Conservation (phyloP, 352 stramenopile genomes). For the Lagenidium giganteum region DNA sequence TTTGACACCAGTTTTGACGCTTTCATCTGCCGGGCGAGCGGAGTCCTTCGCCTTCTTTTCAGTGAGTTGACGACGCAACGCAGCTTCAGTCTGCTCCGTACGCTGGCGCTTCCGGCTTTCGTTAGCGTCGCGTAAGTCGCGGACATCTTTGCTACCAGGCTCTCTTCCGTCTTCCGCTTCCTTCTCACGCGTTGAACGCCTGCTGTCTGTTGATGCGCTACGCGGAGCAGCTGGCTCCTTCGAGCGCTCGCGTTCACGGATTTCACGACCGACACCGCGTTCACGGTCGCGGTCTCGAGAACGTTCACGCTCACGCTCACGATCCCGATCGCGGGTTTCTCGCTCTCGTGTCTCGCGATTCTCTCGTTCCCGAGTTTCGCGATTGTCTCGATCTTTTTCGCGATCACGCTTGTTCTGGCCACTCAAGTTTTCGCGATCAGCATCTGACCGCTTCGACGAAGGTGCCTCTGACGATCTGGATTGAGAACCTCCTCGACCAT, state of each 20-base stretch:
- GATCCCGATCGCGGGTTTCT: conserved; percentile 10
- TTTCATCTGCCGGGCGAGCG: no score
- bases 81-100: conserved; percentile 55
- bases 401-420: conserved; percentile 15
- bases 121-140: neutral
- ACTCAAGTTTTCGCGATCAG: no score
- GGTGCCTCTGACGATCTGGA: conserved; percentile 8
- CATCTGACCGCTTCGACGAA: no score
- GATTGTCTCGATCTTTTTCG: conserved; percentile 7
- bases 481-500: conserved; percentile 4
- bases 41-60: conserved; percentile 62
- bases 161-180: neutral
- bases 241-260: no score
- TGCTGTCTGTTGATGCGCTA: no score
- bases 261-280: no score
- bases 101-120: conserved; percentile 51
- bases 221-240: no score
- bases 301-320: conserved; percentile 7
- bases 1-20: conserved; percentile 1
- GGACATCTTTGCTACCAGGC: neutral
- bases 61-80: conserved; percentile 61
- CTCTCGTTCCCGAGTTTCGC: conserved; percentile 5
- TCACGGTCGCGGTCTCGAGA: neutral
- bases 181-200: no score
- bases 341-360: conserved; percentile 8